phyloP scores from a whole-genome alignment of 2,329 filamentous ascomycete genomes.

The Pseudogymnoascus pannorum region DNA sequence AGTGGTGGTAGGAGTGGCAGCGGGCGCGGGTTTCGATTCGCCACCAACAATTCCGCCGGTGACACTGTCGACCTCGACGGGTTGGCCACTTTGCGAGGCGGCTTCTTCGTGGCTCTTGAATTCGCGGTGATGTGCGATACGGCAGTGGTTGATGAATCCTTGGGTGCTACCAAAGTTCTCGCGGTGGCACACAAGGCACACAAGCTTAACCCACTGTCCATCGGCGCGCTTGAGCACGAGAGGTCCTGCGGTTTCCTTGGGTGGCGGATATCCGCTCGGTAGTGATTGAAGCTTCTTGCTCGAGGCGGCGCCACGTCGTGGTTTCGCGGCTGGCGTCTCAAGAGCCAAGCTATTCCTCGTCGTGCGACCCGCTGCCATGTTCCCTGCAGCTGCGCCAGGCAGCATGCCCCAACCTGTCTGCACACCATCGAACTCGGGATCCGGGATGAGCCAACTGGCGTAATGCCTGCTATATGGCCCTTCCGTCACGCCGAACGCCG shows the following conservation, averaged over 20 bases:
- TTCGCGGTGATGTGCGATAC: slow-evolving; percentile 86
- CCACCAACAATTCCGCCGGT: slow-evolving; percentile 36
- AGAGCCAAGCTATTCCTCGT: slow-evolving; percentile 70
- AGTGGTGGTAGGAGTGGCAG: slow-evolving; percentile 21
- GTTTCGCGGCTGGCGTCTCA: slow-evolving; percentile 35
- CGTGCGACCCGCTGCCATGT: slow-evolving; percentile 54
- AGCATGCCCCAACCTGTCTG: slow-evolving; percentile 15
- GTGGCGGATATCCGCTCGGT: slow-evolving; percentile 60
- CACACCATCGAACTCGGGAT: slow-evolving; percentile 72
- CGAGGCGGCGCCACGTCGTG: slow-evolving; percentile 47
- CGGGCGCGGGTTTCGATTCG: slow-evolving; percentile 31
- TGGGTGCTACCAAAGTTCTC: slow-evolving; percentile 94
- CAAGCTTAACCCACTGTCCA: slow-evolving; percentile 78
- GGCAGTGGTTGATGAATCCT: slow-evolving; percentile 98
- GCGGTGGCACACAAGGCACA: slow-evolving; percentile 80
- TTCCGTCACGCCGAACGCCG: slow-evolving; percentile 84
- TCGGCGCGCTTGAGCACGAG: slow-evolving; percentile 82
- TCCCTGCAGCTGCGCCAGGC: slow-evolving; percentile 26
- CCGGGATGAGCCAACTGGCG: slow-evolving; percentile 87
- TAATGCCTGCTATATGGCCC: slow-evolving; percentile 94
- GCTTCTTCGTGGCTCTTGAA: slow-evolving; percentile 96
- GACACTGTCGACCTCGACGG: slow-evolving; percentile 62
- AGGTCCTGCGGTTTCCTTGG: slow-evolving; percentile 76
- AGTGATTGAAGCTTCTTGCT: slow-evolving; percentile 62
- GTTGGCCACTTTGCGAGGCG: slow-evolving; percentile 77